These are phyloP conservation scores for Penicillium freii DNA, from an alignment of 2,329 filamentous ascomycete species.

Conservation along the genomic window DNA sequence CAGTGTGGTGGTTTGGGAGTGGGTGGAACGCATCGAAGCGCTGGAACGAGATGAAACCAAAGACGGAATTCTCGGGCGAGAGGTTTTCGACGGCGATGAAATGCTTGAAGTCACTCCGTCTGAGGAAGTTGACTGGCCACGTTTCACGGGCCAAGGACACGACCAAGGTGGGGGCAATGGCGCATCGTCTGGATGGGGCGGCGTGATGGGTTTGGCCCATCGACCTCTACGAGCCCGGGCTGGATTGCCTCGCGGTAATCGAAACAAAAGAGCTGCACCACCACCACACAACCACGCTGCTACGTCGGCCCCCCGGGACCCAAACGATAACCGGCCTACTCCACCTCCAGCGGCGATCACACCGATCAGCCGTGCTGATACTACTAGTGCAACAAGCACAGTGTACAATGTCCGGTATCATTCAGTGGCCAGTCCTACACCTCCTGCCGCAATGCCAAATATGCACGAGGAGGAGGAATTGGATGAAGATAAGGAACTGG, in stretches of 20 bases:
- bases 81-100: slow-evolving; percentile 91
- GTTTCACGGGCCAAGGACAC: slow-evolving; percentile 36
- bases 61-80: slow-evolving; percentile 83
- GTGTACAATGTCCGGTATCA: slow-evolving; percentile 64
- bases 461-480: slow-evolving; percentile 34
- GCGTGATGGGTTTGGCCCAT: slow-evolving; percentile 37
- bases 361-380: slow-evolving; percentile 60
- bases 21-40: slow-evolving; percentile 92
- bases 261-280: slow-evolving; percentile 16
- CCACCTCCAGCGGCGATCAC: slow-evolving; percentile 52
- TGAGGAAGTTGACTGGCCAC: slow-evolving; percentile 54
- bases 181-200: slow-evolving; percentile 40
- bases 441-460: slow-evolving; percentile 37
- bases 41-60: slow-evolving; percentile 91
- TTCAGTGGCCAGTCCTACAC: slow-evolving; percentile 51
- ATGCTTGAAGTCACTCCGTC: slow-evolving; percentile 71
- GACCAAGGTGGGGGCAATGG: slow-evolving; percentile 40
- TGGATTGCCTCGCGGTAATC: slow-evolving; percentile 26
- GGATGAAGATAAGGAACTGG: slow-evolving; percentile 29
- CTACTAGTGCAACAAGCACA: slow-evolving; percentile 61
- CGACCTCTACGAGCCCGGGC: slow-evolving; percentile 38
- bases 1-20: slow-evolving; percentile 97
- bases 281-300: slow-evolving; percentile 14
- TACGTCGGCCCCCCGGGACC: slow-evolving; percentile 12
- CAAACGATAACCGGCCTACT: slow-evolving; percentile 32